Conservation (phyloP, 2,329 filamentous ascomycete species). For the Akanthomyces uredinophilus region DNA sequence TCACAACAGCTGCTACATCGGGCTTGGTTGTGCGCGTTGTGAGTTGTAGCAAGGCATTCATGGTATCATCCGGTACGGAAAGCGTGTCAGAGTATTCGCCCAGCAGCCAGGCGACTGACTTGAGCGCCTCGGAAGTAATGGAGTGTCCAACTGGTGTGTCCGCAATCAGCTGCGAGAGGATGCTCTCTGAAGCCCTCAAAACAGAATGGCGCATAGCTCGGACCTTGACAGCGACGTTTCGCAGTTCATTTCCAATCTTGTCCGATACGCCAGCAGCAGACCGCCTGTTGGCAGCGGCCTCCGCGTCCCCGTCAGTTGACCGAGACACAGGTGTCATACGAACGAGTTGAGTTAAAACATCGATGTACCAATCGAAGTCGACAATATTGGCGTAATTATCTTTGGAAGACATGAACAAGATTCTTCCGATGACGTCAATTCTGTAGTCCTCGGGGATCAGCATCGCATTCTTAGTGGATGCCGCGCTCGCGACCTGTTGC, state of each 20-base stretch:
- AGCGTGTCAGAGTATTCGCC: constrained; percentile 82
- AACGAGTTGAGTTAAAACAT: constrained; percentile 80
- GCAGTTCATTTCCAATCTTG: constrained; percentile 76
- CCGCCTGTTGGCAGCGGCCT: constrained; percentile 23
- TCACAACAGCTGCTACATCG: constrained; percentile 67
- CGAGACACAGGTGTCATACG: constrained; percentile 57
- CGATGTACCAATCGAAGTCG: constrained; percentile 98
- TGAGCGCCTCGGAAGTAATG: constrained; percentile 61
- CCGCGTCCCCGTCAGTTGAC: constrained; percentile 32
- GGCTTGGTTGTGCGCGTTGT: constrained; percentile 53
- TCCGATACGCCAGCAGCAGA: constrained; percentile 46
- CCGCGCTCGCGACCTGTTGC: constrained; percentile 36
- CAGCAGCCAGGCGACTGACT: constrained; percentile 75
- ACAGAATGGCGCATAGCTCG: constrained; percentile 74
- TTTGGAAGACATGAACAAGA: constrained; percentile 83
- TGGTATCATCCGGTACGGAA: constrained; percentile 61
- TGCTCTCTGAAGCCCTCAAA: constrained; percentile 75
- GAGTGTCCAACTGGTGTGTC: constrained; percentile 51
- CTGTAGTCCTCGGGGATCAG: constrained; percentile 83
- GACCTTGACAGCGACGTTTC: constrained; percentile 89
- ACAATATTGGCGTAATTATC: constrained; percentile 80
- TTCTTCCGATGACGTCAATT: constrained; percentile 72
- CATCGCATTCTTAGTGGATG: constrained; percentile 39
- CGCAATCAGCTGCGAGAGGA: constrained; percentile 55
- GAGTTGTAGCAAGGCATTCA: constrained; percentile 69